Percentiles rank a stretch among this genome's conserved stretches.
These are phyloP conservation scores for Populus alba DNA, from an alignment of 345 rosid species.

Conservation along the genomic window DNA sequence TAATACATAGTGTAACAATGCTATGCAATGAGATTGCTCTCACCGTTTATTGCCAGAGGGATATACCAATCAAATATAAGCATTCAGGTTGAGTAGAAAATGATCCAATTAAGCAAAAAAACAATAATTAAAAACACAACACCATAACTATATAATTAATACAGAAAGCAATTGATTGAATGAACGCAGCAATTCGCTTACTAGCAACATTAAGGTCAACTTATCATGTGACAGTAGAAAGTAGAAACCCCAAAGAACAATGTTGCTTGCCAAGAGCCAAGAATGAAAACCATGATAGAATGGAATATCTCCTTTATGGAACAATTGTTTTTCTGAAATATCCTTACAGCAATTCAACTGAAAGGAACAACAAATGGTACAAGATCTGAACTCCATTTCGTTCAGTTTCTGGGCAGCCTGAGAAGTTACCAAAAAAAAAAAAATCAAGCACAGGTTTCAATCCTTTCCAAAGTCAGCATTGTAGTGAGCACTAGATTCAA, in stretches of 20 bases:
- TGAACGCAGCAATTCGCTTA: not conserved
- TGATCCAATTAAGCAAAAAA: not conserved
- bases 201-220: not conserved
- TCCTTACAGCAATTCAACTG: not conserved
- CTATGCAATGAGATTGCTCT: not conserved
- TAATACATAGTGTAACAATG: not conserved
- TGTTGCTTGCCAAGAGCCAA: not conserved
- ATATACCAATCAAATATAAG: not conserved
- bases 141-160: not conserved
- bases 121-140: too few species aligned
- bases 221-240: not conserved
- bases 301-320: not conserved
- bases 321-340: not conserved
- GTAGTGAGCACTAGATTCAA: slow-evolving; percentile 90
- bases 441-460: slow-evolving; percentile 14
- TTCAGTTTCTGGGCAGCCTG: not conserved
- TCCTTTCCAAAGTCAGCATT: slow-evolving; percentile 91
- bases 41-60: not conserved
- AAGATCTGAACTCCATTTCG: not conserved
- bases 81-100: not conserved
- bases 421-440: not conserved
- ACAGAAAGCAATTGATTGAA: not conserved
- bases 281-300: not conserved
- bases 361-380: not conserved
- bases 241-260: not conserved